These are phyloP conservation scores for Macaranga tanarius DNA, from an alignment of 441 rosid genomes.

Conservation along the genomic window DNA sequence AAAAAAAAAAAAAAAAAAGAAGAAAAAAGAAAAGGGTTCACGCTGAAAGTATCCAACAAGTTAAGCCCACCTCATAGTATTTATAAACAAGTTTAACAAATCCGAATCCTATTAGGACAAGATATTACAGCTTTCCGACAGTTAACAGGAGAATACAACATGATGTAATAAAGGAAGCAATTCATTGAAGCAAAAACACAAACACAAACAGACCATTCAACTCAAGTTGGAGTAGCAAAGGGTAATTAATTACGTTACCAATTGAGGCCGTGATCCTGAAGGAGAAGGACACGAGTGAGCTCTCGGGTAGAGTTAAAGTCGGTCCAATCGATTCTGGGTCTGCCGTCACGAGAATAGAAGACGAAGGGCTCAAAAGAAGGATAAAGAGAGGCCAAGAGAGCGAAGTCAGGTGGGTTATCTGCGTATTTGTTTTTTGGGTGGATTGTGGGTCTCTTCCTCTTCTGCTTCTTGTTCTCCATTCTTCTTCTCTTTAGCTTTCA, in stretches of 20 bases:
- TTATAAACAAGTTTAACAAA: no score
- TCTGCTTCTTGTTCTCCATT: conserved; percentile 48
- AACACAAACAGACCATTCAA: not conserved
- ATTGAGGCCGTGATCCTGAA: conserved; percentile 64
- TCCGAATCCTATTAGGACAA: no score
- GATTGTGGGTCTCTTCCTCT: conserved; percentile 53
- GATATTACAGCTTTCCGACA: no score
- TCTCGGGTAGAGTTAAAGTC: conserved; percentile 86
- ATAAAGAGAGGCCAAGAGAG: conserved; percentile 67
- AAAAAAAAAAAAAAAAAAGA: no score
- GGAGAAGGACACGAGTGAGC: conserved; percentile 78
- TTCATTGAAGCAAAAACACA: not conserved
- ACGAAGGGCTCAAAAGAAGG: conserved; percentile 73
- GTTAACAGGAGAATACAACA: no score
- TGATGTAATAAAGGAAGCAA: not conserved
- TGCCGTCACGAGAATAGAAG: conserved; percentile 56
- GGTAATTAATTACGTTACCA: conserved; percentile 39
- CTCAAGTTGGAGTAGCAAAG: no score
- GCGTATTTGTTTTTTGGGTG: conserved; percentile 71
- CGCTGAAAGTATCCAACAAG: no score
- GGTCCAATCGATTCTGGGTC: conserved; percentile 85
- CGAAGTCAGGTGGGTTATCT: conserved; percentile 77
- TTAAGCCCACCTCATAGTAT: no score
- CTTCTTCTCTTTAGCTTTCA: not conserved
- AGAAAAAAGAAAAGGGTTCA: no score